Evolutionary conservation across 2,329 filamentous ascomycete species (phyloP).

Genomic region (Eurotiales sp.): DNA sequence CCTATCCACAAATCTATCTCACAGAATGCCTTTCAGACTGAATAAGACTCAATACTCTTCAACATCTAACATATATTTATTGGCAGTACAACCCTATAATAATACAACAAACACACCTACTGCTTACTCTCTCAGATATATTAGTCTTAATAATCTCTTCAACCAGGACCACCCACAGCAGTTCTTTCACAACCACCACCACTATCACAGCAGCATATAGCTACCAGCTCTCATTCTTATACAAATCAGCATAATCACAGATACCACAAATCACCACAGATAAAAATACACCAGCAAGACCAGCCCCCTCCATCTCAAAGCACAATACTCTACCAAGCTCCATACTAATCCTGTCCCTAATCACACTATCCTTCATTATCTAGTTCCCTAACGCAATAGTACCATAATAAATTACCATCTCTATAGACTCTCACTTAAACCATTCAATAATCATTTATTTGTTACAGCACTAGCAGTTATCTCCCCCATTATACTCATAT

Average conservation of each 20-base stretch:
- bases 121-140: conserved; percentile 7
- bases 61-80: not conserved
- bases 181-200: conserved; percentile 25
- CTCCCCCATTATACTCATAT: conserved; percentile 3
- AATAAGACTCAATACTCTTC: conserved; percentile 8
- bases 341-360: conserved; percentile 13
- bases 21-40: conserved; percentile 10
- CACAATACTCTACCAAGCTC: conserved; percentile 18
- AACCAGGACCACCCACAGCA: conserved; percentile 1
- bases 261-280: conserved; percentile 40
- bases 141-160: conserved; percentile 5
- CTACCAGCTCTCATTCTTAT: conserved; percentile 39
- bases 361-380: conserved; percentile 20
- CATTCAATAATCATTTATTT: conserved; percentile 9
- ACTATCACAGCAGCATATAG: conserved; percentile 29
- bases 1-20: conserved; percentile 6
- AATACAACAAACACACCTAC: conserved; percentile 1
- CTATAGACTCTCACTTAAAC: not conserved
- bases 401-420: conserved; percentile 20
- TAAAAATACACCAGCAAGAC: conserved; percentile 26
- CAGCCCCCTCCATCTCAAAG: conserved; percentile 31
- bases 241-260: conserved; percentile 39
- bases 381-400: conserved; percentile 22
- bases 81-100: conserved; percentile 1
- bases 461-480: not conserved